Evolutionary conservation across 257 asterid genomes (phyloP), one percentile per base, ranked within the genome.

Genomic region (Anisodus acutangulus): DNA sequence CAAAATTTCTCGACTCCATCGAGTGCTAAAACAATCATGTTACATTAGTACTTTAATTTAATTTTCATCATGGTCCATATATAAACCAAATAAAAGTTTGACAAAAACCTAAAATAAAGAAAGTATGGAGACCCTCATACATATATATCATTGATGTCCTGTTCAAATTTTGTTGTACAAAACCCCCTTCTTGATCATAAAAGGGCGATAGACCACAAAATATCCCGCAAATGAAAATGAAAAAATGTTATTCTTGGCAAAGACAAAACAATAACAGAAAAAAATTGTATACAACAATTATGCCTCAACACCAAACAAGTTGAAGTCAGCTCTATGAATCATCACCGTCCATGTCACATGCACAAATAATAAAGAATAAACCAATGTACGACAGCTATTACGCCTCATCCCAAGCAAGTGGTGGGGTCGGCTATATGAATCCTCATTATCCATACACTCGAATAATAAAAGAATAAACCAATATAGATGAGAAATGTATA

Each of bases 141-240:
- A 7, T 51, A 7, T 7, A 51, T 2, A 37, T 43, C 15, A 43
- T 1, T 1, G 3, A 51, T 51, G 55, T 51, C 55, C 55, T 51
- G 9, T 51, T 51, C 9, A 51, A 7, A 9, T 51, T 51, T 31
- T 9, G 9, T 51, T 51, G 55, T 51, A 70, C 13, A 72, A 70
- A 2, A 17, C 57, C 43, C 43, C 9, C 43, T 31, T 31, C 35
- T 31, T 31, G 35, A 31, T 31, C 79, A 43, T 4, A 70, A 70
- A 70, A 43, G 37, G 79, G 37, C 17, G 43, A 31, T 43, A 71
- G 10, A 71, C 37, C 8, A 72, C 5, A 19, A 22, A 12, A 11
- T 22, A 49, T 76, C 63, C 81, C 81, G 22, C 39, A 70, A 70
- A 70, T 74, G 60, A 49, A 74, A 74, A 74, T 26, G 22, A n/a